phyloP scores from a whole-genome alignment of 768 basidiomycete genomes.

The Strobilomyces confusus region DNA sequence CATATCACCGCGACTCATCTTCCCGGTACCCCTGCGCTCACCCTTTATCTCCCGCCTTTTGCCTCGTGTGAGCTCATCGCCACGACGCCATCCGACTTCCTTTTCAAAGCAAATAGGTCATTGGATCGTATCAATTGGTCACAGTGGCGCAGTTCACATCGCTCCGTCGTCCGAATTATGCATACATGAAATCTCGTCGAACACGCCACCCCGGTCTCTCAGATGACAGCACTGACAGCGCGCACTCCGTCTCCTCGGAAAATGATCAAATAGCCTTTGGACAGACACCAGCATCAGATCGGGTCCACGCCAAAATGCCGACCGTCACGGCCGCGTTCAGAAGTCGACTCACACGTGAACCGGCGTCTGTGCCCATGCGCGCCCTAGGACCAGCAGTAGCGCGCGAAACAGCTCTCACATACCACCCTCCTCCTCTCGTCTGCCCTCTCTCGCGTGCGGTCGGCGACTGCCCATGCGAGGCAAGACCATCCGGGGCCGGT shows the following conservation, averaged over 20 bases:
- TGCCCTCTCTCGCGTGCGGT: slow-evolving; percentile 36
- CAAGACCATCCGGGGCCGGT: slow-evolving; percentile 45
- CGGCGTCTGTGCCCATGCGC: not conserved
- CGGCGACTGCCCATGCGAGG: slow-evolving; percentile 49
- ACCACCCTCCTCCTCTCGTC: slow-evolving; percentile 27
- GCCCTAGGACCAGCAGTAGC: slow-evolving; percentile 30
- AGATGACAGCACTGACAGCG: not conserved
- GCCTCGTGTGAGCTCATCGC: slow-evolving; percentile 4
- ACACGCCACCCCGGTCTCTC: slow-evolving; percentile 16
- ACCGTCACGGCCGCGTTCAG: slow-evolving; percentile 9
- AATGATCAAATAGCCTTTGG: slow-evolving; percentile 4
- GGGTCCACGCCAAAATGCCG: slow-evolving; percentile 10
- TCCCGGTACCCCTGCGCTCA: not conserved
- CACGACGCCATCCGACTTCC: not conserved
- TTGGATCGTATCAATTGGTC: slow-evolving; percentile 8
- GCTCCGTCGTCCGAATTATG: not conserved
- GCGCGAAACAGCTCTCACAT: slow-evolving; percentile 28
- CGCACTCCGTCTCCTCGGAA: slow-evolving; percentile 12
- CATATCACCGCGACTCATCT: slow-evolving; percentile 11
- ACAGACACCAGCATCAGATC: slow-evolving; percentile 7
- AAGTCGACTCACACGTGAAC: slow-evolving; percentile 1
- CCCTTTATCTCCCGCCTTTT: not conserved
- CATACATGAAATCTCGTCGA: slow-evolving; percentile 4
- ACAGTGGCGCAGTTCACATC: slow-evolving; percentile 15
- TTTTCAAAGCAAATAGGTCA: slow-evolving; percentile 2